Conservation (phyloP, 108 stramenopile genomes). For the Stephanodiscus triporus region DNA sequence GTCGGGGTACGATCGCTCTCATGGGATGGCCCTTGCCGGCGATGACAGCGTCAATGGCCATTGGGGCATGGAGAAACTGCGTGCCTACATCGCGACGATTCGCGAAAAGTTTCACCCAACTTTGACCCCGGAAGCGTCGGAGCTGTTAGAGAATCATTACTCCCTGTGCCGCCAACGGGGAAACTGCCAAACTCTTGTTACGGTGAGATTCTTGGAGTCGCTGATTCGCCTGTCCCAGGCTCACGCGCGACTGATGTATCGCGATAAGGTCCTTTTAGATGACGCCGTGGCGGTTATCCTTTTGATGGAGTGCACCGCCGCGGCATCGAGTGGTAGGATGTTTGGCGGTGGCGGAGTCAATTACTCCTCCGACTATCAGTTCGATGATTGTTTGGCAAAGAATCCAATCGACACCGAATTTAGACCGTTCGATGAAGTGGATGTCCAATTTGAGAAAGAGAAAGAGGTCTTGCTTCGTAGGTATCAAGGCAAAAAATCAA, state of each 20-base stretch:
- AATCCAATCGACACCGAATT: slow-evolving; percentile 50
- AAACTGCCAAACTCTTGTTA: slow-evolving; percentile 65
- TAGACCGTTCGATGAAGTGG: slow-evolving; percentile 30
- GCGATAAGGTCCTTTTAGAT: slow-evolving; percentile 67
- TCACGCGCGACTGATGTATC: slow-evolving; percentile 94
- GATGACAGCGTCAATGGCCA: slow-evolving; percentile 46
- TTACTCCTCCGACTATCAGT: not conserved
- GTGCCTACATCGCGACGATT: slow-evolving; percentile 90
- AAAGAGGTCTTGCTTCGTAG: slow-evolving; percentile 33
- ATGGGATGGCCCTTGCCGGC: slow-evolving; percentile 24
- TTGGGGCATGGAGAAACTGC: slow-evolving; percentile 88
- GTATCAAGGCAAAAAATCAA: slow-evolving; percentile 21
- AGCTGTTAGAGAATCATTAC: slow-evolving; percentile 85
- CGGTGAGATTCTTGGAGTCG: slow-evolving; percentile 93
- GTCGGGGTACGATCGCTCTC: slow-evolving; percentile 39
- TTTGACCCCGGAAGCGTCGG: slow-evolving; percentile 73
- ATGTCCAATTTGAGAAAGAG: slow-evolving; percentile 38
- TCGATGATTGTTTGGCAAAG: slow-evolving; percentile 28
- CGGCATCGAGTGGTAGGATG: slow-evolving; percentile 26
- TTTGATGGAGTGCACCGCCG: slow-evolving; percentile 82
- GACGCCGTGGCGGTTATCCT: slow-evolving; percentile 88
- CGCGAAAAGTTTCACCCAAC: slow-evolving; percentile 76
- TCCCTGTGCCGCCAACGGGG: slow-evolving; percentile 64
- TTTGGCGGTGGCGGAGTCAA: slow-evolving; percentile 22
- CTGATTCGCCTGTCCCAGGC: slow-evolving; percentile 95